Conservation (phyloP, 306 rosid species). For the Hippophae rhamnoides region DNA sequence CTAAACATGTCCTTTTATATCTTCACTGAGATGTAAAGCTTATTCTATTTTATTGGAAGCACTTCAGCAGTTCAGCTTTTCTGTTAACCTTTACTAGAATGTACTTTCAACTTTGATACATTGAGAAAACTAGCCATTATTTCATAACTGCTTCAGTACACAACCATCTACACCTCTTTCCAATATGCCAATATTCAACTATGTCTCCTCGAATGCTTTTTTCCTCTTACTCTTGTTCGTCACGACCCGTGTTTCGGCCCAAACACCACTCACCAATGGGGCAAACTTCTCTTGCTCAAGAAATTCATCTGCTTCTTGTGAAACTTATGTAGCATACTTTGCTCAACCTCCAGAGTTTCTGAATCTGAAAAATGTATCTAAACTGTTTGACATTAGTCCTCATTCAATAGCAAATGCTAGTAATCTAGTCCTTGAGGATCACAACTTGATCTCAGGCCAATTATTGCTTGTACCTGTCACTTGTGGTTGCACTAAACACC, state of each 20-base stretch:
- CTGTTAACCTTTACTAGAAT: background rate
- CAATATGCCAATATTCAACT: constrained; percentile 36
- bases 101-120: background rate
- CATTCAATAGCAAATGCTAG: constrained; percentile 53
- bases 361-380: constrained; percentile 39
- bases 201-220: constrained; percentile 13
- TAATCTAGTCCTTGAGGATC: constrained; percentile 25
- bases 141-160: constrained; percentile 1
- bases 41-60: background rate
- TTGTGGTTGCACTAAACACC: constrained; percentile 51
- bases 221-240: constrained; percentile 22
- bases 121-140: constrained; percentile 3
- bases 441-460: constrained; percentile 30
- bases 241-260: constrained; percentile 25
- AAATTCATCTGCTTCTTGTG: constrained; percentile 38
- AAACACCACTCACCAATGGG: constrained; percentile 19
- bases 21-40: background rate
- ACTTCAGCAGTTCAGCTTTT: constrained; percentile 9
- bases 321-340: constrained; percentile 54
- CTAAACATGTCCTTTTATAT: background rate
- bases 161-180: constrained; percentile 6
- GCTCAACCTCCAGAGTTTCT: constrained; percentile 35
- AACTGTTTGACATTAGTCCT: constrained; percentile 44
- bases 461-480: constrained; percentile 53
- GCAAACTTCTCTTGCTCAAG: constrained; percentile 48